These are phyloP conservation scores for Nitzschia sp. DNA, from an alignment of 108 stramenopile genomes.

Conservation along the genomic window DNA sequence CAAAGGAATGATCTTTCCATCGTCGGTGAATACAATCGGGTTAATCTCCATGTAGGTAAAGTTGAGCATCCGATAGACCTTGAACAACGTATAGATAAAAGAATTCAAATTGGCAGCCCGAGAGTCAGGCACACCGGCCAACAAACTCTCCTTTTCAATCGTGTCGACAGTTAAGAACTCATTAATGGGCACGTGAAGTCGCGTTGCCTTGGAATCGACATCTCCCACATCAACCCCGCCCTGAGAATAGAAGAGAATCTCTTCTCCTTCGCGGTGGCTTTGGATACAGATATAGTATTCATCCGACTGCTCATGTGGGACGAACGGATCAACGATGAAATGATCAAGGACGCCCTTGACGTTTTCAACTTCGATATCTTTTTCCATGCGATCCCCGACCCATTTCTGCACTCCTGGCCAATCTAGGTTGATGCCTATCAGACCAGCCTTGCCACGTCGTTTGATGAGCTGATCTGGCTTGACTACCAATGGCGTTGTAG, in stretches of 20 bases:
- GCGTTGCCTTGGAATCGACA: slow-evolving; percentile 84
- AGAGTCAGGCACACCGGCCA: slow-evolving; percentile 59
- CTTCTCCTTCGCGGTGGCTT: slow-evolving; percentile 76
- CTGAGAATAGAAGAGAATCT: slow-evolving; percentile 83
- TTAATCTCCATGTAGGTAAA: slow-evolving; percentile 93
- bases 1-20: slow-evolving; percentile 67
- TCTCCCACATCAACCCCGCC: slow-evolving; percentile 94
- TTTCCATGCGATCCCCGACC: slow-evolving; percentile 75
- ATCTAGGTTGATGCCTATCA: slow-evolving; percentile 83
- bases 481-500: slow-evolving; percentile 63
- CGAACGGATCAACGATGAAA: slow-evolving; percentile 91
- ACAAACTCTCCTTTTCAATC: slow-evolving; percentile 32
- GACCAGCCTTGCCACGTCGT: slow-evolving; percentile 88
- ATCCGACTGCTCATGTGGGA: slow-evolving; percentile 77
- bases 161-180: slow-evolving; percentile 31
- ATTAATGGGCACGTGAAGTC: slow-evolving; percentile 55
- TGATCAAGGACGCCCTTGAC: slow-evolving; percentile 75
- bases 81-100: slow-evolving; percentile 71
- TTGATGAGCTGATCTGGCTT: slow-evolving; percentile 96
- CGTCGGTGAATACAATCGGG: slow-evolving; percentile 68
- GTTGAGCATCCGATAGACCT: slow-evolving; percentile 80
- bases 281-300: slow-evolving; percentile 93
- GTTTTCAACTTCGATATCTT: slow-evolving; percentile 59
- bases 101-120: slow-evolving; percentile 50
- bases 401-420: slow-evolving; percentile 74